A percentile compares a stretch with the other conserved stretches of the same genome.
Conservation (phyloP, 202 grass and related monocot genomes). For the Schoenoplectus tabernaemontani region DNA sequence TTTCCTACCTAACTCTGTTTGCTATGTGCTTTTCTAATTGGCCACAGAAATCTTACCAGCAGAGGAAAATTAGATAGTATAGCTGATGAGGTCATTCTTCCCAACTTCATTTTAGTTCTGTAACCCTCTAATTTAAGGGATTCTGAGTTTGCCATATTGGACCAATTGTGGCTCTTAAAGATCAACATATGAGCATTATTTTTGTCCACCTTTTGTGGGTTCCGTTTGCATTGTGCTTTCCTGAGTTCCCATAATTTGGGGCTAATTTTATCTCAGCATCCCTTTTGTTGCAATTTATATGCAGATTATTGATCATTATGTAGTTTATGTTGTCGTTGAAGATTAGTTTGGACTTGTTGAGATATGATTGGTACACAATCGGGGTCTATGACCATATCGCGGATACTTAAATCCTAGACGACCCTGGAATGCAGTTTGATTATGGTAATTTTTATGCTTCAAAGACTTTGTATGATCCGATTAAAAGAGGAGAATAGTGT, state of each 20-base stretch:
- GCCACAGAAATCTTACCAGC: neutral
- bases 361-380: constrained; percentile 72
- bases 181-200: too few relatives aligned
- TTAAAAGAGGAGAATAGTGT: constrained; percentile 42
- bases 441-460: constrained; percentile 86
- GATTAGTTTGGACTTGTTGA: constrained; percentile 45
- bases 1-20: neutral
- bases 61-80: too few relatives aligned
- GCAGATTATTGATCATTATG: too few relatives aligned
- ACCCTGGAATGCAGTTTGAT: constrained; percentile 44
- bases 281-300: too few relatives aligned
- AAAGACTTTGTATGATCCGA: constrained; percentile 62
- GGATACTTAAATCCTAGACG: constrained; percentile 45
- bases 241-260: too few relatives aligned
- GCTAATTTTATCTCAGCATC: too few relatives aligned
- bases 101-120: neutral
- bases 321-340: too few relatives aligned
- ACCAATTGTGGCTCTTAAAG: too few relatives aligned
- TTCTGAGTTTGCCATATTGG: too few relatives aligned
- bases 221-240: too few relatives aligned
- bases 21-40: neutral
- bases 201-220: too few relatives aligned
- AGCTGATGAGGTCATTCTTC: constrained; percentile 49
- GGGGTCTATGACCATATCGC: constrained; percentile 32
- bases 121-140: neutral